Conservation (phyloP, 345 rosid genomes). For the Populus nigra region DNA sequence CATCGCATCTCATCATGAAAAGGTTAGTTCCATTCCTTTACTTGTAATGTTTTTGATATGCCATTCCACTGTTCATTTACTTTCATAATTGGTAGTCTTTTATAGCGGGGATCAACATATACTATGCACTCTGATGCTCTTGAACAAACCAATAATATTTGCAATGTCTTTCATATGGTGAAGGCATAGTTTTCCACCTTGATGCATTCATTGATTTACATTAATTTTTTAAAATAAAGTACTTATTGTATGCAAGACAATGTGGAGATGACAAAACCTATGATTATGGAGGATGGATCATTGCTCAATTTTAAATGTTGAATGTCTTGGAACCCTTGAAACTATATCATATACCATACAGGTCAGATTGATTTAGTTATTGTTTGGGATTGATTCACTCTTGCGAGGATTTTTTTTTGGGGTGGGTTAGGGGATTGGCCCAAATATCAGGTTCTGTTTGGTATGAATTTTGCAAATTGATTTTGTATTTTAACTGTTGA, state of each 20-base stretch:
- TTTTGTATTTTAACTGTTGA: no score
- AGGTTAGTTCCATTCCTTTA: slow-evolving; percentile 40
- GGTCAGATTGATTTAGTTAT: neutral
- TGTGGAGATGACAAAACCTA: neutral
- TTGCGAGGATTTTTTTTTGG: neutral
- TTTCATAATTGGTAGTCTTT: neutral
- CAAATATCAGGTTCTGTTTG: no score
- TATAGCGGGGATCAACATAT: neutral
- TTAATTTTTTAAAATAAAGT: neutral
- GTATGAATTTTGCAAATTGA: no score
- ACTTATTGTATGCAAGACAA: neutral
- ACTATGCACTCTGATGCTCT: neutral
- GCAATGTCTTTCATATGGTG: neutral
- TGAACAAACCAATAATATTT: neutral
- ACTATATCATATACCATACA: neutral
- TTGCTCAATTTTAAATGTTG: neutral
- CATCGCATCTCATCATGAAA: slow-evolving; percentile 74
- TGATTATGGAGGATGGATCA: neutral
- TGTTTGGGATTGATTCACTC: neutral
- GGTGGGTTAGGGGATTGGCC: neutral
- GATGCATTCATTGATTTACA: neutral
- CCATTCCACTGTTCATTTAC: neutral
- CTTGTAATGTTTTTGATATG: neutral
- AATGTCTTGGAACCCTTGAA: neutral
- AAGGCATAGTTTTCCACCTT: neutral